Evolutionary conservation across 345 rosid species (phyloP).

Genomic region (Eucalyptus victrix): DNA sequence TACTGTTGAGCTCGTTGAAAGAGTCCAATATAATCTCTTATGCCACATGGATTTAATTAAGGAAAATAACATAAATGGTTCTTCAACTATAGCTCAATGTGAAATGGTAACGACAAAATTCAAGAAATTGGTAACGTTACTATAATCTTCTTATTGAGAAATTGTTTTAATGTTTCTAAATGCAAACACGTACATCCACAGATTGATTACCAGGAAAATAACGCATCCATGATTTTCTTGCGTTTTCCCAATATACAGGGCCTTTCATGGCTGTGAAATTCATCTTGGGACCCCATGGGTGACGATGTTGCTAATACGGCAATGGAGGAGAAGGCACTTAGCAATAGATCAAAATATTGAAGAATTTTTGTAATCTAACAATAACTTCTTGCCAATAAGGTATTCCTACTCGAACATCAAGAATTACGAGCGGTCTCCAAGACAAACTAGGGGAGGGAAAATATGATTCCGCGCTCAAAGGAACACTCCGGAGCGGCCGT

Average conservation of each 20-base stretch:
- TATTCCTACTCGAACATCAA: background rate
- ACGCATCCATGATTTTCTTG: background rate
- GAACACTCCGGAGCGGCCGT: accelerated
- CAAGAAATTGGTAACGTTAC: background rate
- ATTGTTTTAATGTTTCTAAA: background rate
- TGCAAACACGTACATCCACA: no score
- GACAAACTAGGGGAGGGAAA: background rate
- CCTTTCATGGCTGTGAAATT: background rate
- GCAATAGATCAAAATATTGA: background rate
- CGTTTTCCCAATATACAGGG: background rate
- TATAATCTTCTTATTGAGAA: background rate
- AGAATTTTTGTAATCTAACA: background rate
- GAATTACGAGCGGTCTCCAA: background rate
- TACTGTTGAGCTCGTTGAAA: background rate
- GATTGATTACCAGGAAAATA: no score
- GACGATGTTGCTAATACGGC: background rate
- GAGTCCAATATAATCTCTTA: background rate
- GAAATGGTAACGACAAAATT: no score
- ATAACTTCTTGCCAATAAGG: background rate
- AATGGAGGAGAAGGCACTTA: background rate
- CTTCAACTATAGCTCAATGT: background rate
- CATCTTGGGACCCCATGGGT: background rate
- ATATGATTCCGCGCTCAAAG: background rate
- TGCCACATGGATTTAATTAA: background rate
- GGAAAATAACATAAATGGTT: background rate